phyloP scores from a whole-genome alignment of 2,329 filamentous ascomycete species.

The Neonectria faginata region DNA sequence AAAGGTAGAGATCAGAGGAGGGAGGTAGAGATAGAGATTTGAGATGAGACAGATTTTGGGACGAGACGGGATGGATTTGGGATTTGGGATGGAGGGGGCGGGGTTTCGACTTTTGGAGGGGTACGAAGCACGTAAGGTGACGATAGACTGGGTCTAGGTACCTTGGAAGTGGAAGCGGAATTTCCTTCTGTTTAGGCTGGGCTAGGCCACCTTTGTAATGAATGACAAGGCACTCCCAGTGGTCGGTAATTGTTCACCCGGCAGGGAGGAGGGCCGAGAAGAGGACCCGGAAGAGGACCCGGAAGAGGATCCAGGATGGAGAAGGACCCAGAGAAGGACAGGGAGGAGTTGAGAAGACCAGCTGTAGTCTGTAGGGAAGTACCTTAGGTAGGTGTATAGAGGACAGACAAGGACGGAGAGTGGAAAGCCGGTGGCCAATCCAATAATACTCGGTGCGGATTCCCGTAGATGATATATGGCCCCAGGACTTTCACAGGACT shows the following conservation, averaged over 20 bases:
- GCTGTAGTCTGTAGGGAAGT: not conserved
- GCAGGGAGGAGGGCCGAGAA: not conserved
- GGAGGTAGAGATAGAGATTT: conserved; percentile 8
- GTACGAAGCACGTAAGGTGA: not conserved
- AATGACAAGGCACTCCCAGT: conserved; percentile 24
- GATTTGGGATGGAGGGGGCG: conserved; percentile 25
- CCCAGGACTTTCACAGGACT: not conserved
- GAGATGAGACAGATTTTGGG: conserved; percentile 21
- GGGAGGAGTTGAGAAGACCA: not conserved
- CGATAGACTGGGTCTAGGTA: not conserved
- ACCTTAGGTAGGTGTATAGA: not conserved
- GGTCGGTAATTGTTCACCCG: conserved; percentile 20
- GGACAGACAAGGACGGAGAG: conserved; percentile 6
- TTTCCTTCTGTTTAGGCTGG: conserved; percentile 1
- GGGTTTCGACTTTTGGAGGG: conserved; percentile 25
- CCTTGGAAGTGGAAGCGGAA: not conserved
- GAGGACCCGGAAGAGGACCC: conserved; percentile 8
- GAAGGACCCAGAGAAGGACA: conserved; percentile 4
- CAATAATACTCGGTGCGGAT: not conserved
- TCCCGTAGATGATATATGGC: not conserved
- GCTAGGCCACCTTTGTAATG: conserved; percentile 12
- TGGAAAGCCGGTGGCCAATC: conserved; percentile 5
- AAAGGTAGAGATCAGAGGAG: not conserved
- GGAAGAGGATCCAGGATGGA: conserved; percentile 1
- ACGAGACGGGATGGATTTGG: conserved; percentile 9